Evolutionary conservation across 352 stramenopile genomes (phyloP).

Genomic region (Phytophthora sojae): DNA sequence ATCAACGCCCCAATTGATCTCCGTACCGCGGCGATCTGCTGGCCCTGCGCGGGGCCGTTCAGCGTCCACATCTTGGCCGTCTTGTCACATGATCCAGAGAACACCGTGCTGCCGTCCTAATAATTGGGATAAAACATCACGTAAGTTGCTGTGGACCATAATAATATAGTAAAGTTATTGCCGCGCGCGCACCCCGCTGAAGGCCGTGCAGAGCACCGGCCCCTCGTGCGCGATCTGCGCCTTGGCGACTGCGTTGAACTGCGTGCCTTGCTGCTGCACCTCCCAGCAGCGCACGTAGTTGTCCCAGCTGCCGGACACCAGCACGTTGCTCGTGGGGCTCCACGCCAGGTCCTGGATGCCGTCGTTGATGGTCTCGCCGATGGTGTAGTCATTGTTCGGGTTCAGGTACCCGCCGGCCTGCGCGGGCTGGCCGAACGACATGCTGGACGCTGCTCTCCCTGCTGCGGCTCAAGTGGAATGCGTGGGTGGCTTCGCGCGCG

Average conservation of each 20-base stretch:
- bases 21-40: constrained; percentile 82
- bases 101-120: constrained; percentile 93
- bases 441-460: constrained; percentile 13
- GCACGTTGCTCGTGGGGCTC: constrained; percentile 77
- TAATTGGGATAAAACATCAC: neutral
- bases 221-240: constrained; percentile 90
- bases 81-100: constrained; percentile 94
- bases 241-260: constrained; percentile 82
- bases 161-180: neutral
- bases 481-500: constrained; percentile 17
- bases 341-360: constrained; percentile 82
- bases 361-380: constrained; percentile 69
- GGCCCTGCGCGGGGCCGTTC: constrained; percentile 71
- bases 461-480: constrained; percentile 9
- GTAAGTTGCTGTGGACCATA: neutral
- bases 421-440: constrained; percentile 61
- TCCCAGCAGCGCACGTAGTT: constrained; percentile 89
- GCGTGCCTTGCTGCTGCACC: constrained; percentile 71
- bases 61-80: constrained; percentile 96
- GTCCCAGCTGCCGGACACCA: constrained; percentile 85
- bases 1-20: neutral
- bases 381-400: constrained; percentile 83
- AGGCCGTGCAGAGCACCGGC: constrained; percentile 92
- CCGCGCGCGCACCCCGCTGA: constrained; percentile 74
- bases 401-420: constrained; percentile 66